These are phyloP conservation scores for Arthrobotrys megalospora DNA, from an alignment of 2,329 filamentous ascomycete species.

Conservation along the genomic window DNA sequence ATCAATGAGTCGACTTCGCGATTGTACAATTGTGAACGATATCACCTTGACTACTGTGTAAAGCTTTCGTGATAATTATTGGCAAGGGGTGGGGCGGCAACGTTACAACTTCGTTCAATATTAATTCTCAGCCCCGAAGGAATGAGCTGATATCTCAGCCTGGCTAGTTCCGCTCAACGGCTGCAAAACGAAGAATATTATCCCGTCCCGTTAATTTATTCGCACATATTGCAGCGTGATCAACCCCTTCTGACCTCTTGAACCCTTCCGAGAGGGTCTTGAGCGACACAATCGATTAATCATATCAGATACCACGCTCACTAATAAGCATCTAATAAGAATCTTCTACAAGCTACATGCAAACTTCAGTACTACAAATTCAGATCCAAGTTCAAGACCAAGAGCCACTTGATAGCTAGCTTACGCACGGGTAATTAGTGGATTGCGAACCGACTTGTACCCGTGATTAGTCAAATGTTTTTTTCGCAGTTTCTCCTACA, in stretches of 20 bases:
- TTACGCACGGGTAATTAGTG: slow-evolving; percentile 8
- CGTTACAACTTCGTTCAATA: background rate
- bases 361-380: no score
- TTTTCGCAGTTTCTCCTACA: background rate
- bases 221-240: background rate
- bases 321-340: no score
- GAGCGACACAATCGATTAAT: no score
- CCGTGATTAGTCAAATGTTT: background rate
- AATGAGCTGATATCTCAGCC: slow-evolving; percentile 12
- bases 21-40: no score
- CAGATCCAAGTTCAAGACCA: background rate
- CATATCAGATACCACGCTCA: no score
- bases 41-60: no score
- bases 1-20: background rate
- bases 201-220: background rate
- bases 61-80: no score
- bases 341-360: no score
- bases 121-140: slow-evolving; percentile 5
- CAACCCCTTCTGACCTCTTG: no score
- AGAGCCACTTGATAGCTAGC: background rate
- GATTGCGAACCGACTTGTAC: background rate
- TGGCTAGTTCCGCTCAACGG: background rate
- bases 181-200: background rate
- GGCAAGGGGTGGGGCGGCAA: no score
- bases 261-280: no score